phyloP scores from a whole-genome alignment of 73 alveolate genomes.

The Paramecium sonneborni region DNA sequence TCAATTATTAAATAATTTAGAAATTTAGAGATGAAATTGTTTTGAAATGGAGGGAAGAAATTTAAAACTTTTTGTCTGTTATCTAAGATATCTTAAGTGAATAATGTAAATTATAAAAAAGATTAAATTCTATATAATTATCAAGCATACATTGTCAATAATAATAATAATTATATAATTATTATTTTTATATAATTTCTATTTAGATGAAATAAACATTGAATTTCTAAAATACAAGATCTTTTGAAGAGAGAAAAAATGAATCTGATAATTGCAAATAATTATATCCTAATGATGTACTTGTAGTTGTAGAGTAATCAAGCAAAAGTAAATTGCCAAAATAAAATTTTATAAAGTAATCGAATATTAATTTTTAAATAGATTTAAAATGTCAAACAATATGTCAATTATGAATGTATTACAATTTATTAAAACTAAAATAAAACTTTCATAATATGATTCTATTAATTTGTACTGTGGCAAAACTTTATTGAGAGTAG shows the following conservation, averaged over 20 bases:
- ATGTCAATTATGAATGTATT: background rate
- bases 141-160: background rate
- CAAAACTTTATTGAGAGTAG: background rate
- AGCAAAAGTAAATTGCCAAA: slow-evolving; percentile 25
- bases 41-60: background rate
- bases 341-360: slow-evolving; percentile 26
- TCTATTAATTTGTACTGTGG: slow-evolving; percentile 21
- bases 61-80: background rate
- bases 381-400: slow-evolving; percentile 17
- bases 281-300: slow-evolving; percentile 7
- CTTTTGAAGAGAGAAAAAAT: slow-evolving; percentile 31
- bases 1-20: background rate
- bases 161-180: background rate
- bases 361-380: background rate
- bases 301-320: slow-evolving; percentile 13
- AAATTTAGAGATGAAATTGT: background rate
- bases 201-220: background rate
- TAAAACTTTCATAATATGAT: slow-evolving; percentile 31
- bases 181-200: background rate
- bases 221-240: slow-evolving; percentile 25
- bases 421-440: background rate
- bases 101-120: background rate
- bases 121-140: background rate
- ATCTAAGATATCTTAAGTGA: background rate
- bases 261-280: slow-evolving; percentile 20